A percentile compares a stretch with the other conserved stretches of the same genome.
Conservation (phyloP, 192 early-diverging fungal genomes). For the Haplosporangium gracile region DNA sequence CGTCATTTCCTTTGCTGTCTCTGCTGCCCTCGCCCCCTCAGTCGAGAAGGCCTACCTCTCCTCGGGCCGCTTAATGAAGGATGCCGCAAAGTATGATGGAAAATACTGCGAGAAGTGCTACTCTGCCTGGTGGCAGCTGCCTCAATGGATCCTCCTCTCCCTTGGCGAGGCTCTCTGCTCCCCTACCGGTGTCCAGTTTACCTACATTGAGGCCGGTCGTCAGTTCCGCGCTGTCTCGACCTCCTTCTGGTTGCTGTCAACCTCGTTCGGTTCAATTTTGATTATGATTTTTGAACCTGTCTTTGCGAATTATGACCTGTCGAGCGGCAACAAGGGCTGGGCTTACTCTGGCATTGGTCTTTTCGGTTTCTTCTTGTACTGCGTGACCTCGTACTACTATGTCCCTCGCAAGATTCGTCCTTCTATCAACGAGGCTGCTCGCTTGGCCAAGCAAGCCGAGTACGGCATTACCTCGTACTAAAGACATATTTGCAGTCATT, state of each 20-base stretch:
- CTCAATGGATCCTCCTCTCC: constrained; percentile 69
- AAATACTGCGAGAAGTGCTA: constrained; percentile 42
- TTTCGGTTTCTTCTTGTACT: constrained; percentile 49
- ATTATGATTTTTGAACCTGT: constrained; percentile 48
- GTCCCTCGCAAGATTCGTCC: constrained; percentile 46
- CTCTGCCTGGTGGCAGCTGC: constrained; percentile 56
- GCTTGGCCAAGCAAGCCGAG: constrained; percentile 42
- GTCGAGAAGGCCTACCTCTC: constrained; percentile 27
- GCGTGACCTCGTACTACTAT: constrained; percentile 40
- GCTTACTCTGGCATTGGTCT: constrained; percentile 49
- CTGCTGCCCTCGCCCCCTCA: constrained; percentile 33
- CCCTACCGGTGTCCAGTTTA: constrained; percentile 73
- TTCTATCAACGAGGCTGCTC: constrained; percentile 54
- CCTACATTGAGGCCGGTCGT: constrained; percentile 74
- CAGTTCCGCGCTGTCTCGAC: constrained; percentile 67
- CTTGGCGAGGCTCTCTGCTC: constrained; percentile 70
- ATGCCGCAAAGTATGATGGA: constrained; percentile 34
- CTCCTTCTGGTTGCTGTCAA: constrained; percentile 69
- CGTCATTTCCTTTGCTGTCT: constrained; percentile 61
- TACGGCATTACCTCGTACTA: constrained; percentile 34
- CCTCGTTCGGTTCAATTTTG: constrained; percentile 58
- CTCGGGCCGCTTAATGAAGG: neutral
- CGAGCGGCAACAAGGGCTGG: constrained; percentile 36
- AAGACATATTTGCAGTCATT: neutral
- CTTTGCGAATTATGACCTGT: constrained; percentile 15